Evolutionary conservation across 768 basidiomycete species (phyloP), one percentile per base, ranked within the genome.

Genomic region (Hebeloma cylindrosporum): DNA sequence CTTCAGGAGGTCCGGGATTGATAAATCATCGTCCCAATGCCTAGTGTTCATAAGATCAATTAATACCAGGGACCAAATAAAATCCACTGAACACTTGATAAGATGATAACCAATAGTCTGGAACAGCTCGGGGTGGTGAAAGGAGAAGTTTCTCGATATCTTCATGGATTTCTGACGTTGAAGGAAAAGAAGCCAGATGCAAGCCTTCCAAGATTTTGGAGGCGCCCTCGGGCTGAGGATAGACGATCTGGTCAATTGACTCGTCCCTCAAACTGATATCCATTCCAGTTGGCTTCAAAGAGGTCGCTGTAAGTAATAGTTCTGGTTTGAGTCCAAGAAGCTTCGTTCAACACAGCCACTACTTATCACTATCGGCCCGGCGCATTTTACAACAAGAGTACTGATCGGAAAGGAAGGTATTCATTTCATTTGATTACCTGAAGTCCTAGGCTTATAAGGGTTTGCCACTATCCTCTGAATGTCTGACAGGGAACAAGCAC

Each of bases 141-240:
- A 95, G 71, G 17, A 95, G 68, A 48, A 79, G 79, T 48, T 81
- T 71, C 60, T 95, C 91, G 43, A 97, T 82, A 47, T 85, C 77
- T 40, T 63, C 70, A 59, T 82, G 73, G 13, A 92, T 72, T 51
- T 77, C 68, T 31, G 82, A 77, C 34, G 68, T 70, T 28, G 82
- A 73, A 7, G 86, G 86, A 17, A 79, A 57, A 13, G 63, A 64
- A 29, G 72, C 71, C 10, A 93, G 74, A 5, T 78, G 77, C 7
- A 93, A 73, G 32, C 75, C 69, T 28, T 70, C 63, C 32, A 92
- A 67, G 11, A 86, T 49, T 10, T 45, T 44, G 4, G 61, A 60
- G 37, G 73, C 68, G 59, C 78, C 62, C 38, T 61, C 65, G 7
- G 63, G 48, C 14, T 60, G 39, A 30, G 80, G 77, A 51, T 71